phyloP scores from a whole-genome alignment of 177 flowering plant species.

The Vitis hybrid region DNA sequence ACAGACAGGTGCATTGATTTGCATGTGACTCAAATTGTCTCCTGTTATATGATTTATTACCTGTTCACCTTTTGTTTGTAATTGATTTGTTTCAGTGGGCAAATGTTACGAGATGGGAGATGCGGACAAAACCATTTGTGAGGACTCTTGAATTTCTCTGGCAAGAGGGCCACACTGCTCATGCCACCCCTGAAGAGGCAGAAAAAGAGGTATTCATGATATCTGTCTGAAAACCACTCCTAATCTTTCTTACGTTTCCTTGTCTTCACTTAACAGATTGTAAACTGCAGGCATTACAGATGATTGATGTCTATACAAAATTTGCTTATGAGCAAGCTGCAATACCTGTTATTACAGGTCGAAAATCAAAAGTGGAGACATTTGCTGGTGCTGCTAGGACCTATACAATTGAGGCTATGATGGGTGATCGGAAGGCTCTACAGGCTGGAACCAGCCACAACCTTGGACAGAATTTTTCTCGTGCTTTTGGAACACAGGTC shows the following conservation, averaged over 20 bases:
- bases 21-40: not conserved
- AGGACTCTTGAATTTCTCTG: constrained; percentile 97
- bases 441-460: constrained; percentile 99
- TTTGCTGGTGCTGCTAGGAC: constrained; percentile 94
- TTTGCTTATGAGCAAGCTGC: constrained; percentile 97
- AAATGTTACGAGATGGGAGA: constrained; percentile 98
- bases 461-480: constrained; percentile 94
- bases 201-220: constrained; percentile 74
- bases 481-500: constrained; percentile 94
- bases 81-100: constrained; percentile 69
- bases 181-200: constrained; percentile 90
- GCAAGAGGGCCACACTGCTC: constrained; percentile 99
- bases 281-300: constrained; percentile 79
- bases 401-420: constrained; percentile 99
- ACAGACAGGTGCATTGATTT: too few relatives aligned
- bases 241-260: not conserved
- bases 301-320: constrained; percentile 84
- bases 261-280: constrained; percentile 20
- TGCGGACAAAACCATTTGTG: constrained; percentile 94
- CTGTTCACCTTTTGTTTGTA: not conserved
- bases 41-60: not conserved
- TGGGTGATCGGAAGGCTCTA: constrained; percentile 94
- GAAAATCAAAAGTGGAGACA: constrained; percentile 87
- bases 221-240: not conserved
- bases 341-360: constrained; percentile 92